Base-by-base conservation (phyloP, 495 filamentous ascomycete species). In the Penicillium desertorum region DNA sequence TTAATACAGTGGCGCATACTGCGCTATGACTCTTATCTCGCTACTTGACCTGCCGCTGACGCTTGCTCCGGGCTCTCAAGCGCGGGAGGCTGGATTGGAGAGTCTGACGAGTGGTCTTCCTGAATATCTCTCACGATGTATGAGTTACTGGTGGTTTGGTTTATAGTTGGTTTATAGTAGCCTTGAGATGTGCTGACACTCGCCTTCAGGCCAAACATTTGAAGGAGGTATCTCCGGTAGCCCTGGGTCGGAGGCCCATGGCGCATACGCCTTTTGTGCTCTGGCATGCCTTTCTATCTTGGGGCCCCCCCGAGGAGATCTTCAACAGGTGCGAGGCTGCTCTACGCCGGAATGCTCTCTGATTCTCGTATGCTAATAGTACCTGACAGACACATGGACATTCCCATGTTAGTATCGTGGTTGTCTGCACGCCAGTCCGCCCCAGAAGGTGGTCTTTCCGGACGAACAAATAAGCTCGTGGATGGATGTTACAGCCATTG, bases 401-500 rank as follows among this genome's bases (percentile, higher is more conserved):
- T 97, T 45, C 83, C 85, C 42, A 73, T 83, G 29, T 79, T 98
- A 17, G 78, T 95, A 20, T 84, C 86, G 43, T 98, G 94, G 91
- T 81, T 98, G 20, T 91, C 90, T 36, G 83, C 89, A 36, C 85
- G 92, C 54, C 94, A 98, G 68, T 89, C 93, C 74, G 85, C 83
- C 9, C 95, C 94, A 4, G 94, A 98, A 71, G 95, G 92, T 41
- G 94, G 94, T 12, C 88, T 93, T 63, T 83, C 89, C 16, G 94
- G 94, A 56, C 84, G 94, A 60, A 96, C 94, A n/a, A 97, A 98
- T 74, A 98, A 98, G 73, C 80, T 98, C 8, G 92, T 98, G 22
- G 94, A 98, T 72, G 94, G 93, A 47, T 98, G 94, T 70, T 98
- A 98, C 73, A 93, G 89, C 71, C 92, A 96, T 64, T 98, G 94